Percentiles rank a stretch among this genome's conserved stretches.
phyloP scores from a whole-genome alignment of 495 filamentous ascomycete genomes.

The Penicillium cinerascens region DNA sequence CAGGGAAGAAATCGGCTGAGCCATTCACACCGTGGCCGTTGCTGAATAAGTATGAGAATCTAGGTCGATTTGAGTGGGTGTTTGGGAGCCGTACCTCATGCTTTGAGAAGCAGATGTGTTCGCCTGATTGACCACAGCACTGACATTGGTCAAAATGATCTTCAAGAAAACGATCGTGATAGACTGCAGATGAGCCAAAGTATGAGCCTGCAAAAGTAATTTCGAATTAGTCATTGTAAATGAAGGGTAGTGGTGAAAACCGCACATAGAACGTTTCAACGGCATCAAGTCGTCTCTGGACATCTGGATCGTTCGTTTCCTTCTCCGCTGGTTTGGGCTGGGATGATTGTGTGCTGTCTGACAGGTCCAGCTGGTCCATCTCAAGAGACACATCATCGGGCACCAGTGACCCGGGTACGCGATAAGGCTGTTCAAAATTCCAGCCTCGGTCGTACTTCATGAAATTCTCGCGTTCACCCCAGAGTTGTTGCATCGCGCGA shows the following conservation, averaged over 20 bases:
- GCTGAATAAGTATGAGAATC: constrained; percentile 18
- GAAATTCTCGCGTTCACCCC: constrained; percentile 88
- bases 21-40: constrained; percentile 36
- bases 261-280: constrained; percentile 85
- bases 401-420: constrained; percentile 39
- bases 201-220: constrained; percentile 52
- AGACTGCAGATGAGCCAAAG: constrained; percentile 83
- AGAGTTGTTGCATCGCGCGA: constrained; percentile 84
- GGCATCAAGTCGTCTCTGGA: constrained; percentile 64
- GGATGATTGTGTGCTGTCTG: constrained; percentile 25
- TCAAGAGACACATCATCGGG: constrained; percentile 28
- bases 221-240: constrained; percentile 9
- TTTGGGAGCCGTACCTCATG: constrained; percentile 29
- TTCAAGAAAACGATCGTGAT: constrained; percentile 92
- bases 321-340: constrained; percentile 34
- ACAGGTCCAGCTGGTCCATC: constrained; percentile 27
- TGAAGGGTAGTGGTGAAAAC: constrained; percentile 31
- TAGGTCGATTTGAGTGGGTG: neutral
- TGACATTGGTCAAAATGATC: constrained; percentile 80
- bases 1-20: constrained; percentile 30
- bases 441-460: constrained; percentile 90
- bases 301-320: constrained; percentile 54
- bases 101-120: constrained; percentile 43
- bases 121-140: constrained; percentile 50
- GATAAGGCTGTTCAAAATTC: constrained; percentile 55